phyloP scores from a whole-genome alignment of 2,329 filamentous ascomycete species.

The Stachybotrys elegans region DNA sequence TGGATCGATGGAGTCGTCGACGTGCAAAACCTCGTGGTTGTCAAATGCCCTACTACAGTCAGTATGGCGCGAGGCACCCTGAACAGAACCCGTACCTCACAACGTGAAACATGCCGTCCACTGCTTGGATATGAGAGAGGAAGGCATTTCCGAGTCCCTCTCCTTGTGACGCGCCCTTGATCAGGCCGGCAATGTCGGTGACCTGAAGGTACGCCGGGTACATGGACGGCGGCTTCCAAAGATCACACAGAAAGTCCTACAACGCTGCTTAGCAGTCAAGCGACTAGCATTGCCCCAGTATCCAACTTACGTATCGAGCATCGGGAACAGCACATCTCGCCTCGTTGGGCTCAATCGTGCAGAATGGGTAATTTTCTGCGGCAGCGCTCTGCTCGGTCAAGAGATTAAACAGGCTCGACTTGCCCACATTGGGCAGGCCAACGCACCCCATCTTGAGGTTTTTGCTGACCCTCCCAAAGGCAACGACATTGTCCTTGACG shows the following conservation, averaged over 20 bases:
- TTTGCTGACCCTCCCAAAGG: slow-evolving; percentile 37
- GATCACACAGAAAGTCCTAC: slow-evolving; percentile 37
- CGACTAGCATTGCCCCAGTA: neutral
- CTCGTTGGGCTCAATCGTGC: slow-evolving; percentile 42
- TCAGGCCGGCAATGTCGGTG: slow-evolving; percentile 40
- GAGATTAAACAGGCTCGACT: slow-evolving; percentile 40
- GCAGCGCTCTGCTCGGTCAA: slow-evolving; percentile 40
- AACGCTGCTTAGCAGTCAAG: slow-evolving; percentile 5
- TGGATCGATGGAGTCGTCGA: slow-evolving; percentile 41
- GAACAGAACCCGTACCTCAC: slow-evolving; percentile 24
- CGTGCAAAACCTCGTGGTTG: slow-evolving; percentile 38
- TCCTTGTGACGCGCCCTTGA: slow-evolving; percentile 38
- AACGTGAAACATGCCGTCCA: slow-evolving; percentile 41
- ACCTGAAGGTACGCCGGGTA: slow-evolving; percentile 40
- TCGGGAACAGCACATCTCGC: slow-evolving; percentile 40
- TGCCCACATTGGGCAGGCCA: slow-evolving; percentile 39
- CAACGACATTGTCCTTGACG: slow-evolving; percentile 37
- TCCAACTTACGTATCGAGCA: slow-evolving; percentile 32
- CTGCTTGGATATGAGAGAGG: slow-evolving; percentile 39
- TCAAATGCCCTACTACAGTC: slow-evolving; percentile 32
- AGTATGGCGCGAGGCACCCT: slow-evolving; percentile 2
- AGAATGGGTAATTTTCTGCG: slow-evolving; percentile 41
- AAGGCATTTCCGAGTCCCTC: slow-evolving; percentile 40
- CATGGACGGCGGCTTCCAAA: slow-evolving; percentile 41
- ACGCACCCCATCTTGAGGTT: slow-evolving; percentile 44